Conservation (phyloP, 2,329 filamentous ascomycete genomes). For the Setomelanomma holmii region DNA sequence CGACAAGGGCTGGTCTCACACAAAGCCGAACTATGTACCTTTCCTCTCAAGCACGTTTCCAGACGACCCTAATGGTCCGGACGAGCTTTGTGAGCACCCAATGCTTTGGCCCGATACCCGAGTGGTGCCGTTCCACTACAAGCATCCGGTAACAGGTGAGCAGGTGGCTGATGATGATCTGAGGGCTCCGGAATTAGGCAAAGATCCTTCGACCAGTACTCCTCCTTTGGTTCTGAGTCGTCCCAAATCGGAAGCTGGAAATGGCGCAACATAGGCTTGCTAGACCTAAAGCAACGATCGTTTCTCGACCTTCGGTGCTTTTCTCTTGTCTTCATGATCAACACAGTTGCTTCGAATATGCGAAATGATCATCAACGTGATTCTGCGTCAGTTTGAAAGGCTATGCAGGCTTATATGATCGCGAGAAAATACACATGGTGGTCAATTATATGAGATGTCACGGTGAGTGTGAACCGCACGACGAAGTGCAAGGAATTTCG, state of each 20-base stretch:
- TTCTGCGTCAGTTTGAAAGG: too few species aligned
- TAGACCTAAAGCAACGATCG: neutral
- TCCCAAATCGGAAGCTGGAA: constrained; percentile 27
- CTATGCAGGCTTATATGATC: too few species aligned
- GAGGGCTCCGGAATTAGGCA: constrained; percentile 56
- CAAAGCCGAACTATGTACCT: constrained; percentile 61
- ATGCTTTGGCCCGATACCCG: constrained; percentile 65
- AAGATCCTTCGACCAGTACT: constrained; percentile 50
- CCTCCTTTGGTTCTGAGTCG: constrained; percentile 53
- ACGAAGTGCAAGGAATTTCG: too few species aligned
- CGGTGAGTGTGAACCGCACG: too few species aligned
- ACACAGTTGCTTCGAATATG: too few species aligned
- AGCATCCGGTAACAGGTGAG: constrained; percentile 59
- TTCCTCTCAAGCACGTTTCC: constrained; percentile 59
- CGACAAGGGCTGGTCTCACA: constrained; percentile 62
- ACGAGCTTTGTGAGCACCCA: constrained; percentile 61
- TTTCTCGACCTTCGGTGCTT: neutral
- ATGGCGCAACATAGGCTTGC: constrained; percentile 4
- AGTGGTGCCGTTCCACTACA: constrained; percentile 62
- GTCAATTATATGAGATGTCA: too few species aligned
- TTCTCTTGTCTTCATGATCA: neutral
- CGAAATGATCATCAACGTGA: too few species aligned
- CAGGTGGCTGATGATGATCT: constrained; percentile 56
- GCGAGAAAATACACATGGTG: too few species aligned
- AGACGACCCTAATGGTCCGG: constrained; percentile 59